phyloP scores from a whole-genome alignment of 441 rosid species.

The Brassica balearica region DNA sequence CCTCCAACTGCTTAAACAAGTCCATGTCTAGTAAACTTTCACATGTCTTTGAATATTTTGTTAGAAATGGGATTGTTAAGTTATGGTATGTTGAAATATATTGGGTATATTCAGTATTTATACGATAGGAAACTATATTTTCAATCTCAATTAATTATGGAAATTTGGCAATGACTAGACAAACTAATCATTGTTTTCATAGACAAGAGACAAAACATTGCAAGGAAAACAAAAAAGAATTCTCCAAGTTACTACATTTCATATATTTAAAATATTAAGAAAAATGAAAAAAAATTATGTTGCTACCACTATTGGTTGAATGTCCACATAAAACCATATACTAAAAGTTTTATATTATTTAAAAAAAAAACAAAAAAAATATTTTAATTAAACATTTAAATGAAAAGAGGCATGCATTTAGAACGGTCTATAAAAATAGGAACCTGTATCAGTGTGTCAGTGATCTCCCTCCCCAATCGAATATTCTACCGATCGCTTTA shows the following conservation, averaged over 20 bases:
- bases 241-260: not conserved
- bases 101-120: not conserved
- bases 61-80: not conserved
- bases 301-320: slow-evolving; percentile 3
- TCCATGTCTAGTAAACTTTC: not conserved
- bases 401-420: not conserved
- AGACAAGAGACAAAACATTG: slow-evolving; percentile 25
- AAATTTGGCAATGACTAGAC: not conserved
- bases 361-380: too few relatives aligned
- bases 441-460: slow-evolving; percentile 24
- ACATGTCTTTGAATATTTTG: not conserved
- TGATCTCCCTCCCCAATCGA: slow-evolving; percentile 20
- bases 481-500: slow-evolving; percentile 25
- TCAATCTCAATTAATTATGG: not conserved
- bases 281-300: not conserved
- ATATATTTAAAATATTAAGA: not conserved
- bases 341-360: not conserved
- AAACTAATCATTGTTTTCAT: slow-evolving; percentile 5
- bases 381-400: not conserved
- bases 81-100: not conserved
- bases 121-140: not conserved
- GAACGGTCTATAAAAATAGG: not conserved
- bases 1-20: not conserved
- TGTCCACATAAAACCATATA: slow-evolving; percentile 16
- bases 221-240: not conserved